phyloP scores from a whole-genome alignment of 257 asterid genomes.

The Fraxinus pennsylvanica region DNA sequence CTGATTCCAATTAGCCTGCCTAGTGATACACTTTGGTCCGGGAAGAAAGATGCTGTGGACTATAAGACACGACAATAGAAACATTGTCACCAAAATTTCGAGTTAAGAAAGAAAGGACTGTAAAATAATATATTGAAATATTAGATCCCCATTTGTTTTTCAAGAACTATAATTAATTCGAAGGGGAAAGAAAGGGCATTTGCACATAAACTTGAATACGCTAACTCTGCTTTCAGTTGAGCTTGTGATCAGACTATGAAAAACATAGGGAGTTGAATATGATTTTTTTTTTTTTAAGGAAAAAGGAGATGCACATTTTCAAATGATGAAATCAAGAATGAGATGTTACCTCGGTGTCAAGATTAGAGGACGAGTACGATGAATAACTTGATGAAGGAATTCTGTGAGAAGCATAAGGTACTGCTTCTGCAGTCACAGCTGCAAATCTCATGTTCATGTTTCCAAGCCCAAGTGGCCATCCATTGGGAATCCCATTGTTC shows the following conservation, averaged over 20 bases:
- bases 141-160: neutral
- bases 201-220: too few species aligned
- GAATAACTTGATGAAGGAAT: conserved; percentile 48
- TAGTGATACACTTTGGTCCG: conserved; percentile 41
- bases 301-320: too few species aligned
- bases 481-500: conserved; percentile 38
- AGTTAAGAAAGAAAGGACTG: neutral
- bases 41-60: conserved; percentile 51
- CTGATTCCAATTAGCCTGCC: conserved; percentile 46
- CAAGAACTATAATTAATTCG: too few species aligned
- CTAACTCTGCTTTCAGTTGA: too few species aligned
- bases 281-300: too few species aligned
- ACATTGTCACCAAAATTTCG: neutral
- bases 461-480: conserved; percentile 80
- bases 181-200: too few species aligned
- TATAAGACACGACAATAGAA: conserved; percentile 5
- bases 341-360: conserved; percentile 53
- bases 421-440: conserved; percentile 24
- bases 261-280: too few species aligned
- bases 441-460: conserved; percentile 42
- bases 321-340: neutral
- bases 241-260: too few species aligned
- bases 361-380: conserved; percentile 59
- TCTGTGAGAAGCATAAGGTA: conserved; percentile 11
- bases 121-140: too few species aligned